Conservation (phyloP, 768 basidiomycete genomes). For the Naganishia antarctica region DNA sequence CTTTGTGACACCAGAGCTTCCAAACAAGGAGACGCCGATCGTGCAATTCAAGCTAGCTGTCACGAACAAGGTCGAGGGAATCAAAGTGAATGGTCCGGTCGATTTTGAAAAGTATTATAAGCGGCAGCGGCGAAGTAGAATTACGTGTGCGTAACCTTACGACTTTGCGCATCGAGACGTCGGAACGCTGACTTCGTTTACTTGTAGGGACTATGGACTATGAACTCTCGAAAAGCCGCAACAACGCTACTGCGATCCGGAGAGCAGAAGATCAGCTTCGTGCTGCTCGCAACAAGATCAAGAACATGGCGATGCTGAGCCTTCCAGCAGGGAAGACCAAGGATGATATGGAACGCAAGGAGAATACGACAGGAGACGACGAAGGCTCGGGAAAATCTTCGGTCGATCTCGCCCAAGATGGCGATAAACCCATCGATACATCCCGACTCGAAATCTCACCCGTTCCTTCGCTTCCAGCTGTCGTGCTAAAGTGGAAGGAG, state of each 20-base stretch:
- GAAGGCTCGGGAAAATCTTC: background rate
- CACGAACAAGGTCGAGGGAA: constrained; percentile 53
- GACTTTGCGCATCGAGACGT: background rate
- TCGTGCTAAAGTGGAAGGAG: constrained; percentile 30
- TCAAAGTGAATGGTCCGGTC: constrained; percentile 48
- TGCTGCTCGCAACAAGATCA: constrained; percentile 24
- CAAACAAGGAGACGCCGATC: constrained; percentile 26
- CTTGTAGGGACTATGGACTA: constrained; percentile 62
- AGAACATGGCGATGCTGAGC: constrained; percentile 34
- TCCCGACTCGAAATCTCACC: constrained; percentile 16
- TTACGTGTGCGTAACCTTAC: constrained; percentile 44
- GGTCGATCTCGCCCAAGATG: background rate
- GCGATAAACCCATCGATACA: constrained; percentile 8
- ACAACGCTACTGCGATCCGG: constrained; percentile 17
- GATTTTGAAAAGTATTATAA: constrained; percentile 48
- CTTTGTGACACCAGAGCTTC: constrained; percentile 14
- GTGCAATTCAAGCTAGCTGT: constrained; percentile 54
- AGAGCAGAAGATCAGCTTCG: constrained; percentile 26
- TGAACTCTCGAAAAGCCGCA: constrained; percentile 51
- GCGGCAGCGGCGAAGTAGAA: constrained; percentile 24
- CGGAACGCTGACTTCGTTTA: background rate
- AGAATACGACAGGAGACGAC: background rate
- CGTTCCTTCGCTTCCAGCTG: constrained; percentile 17
- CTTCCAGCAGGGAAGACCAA: constrained; percentile 39
- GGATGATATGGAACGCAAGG: constrained; percentile 22